Evolutionary conservation across 768 basidiomycete species (phyloP).

Genomic region (Amanita fuliginea): DNA sequence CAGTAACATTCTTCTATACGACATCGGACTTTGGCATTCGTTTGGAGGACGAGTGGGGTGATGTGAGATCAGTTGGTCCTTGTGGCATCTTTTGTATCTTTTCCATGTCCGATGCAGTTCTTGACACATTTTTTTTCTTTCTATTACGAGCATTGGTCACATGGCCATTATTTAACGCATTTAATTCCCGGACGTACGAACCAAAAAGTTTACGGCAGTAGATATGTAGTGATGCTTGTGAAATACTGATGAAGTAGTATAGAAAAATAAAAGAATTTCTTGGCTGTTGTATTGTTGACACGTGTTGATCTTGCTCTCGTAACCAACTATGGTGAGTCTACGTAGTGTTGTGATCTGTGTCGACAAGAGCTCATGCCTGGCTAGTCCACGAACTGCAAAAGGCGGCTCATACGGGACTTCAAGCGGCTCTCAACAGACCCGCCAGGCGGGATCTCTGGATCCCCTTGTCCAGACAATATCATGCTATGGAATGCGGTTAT

Average conservation of each 20-base stretch:
- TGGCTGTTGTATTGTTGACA: background rate
- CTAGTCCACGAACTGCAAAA: conserved; percentile 88
- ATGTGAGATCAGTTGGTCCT: background rate
- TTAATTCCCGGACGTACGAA: background rate
- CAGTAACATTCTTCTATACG: background rate
- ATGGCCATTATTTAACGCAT: conserved; percentile 2
- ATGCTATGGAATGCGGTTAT: conserved; percentile 99
- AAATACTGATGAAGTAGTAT: background rate
- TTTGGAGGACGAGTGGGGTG: background rate
- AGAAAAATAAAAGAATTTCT: background rate
- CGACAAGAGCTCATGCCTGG: background rate
- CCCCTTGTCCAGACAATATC: conserved; percentile 96
- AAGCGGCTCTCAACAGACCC: conserved; percentile 92
- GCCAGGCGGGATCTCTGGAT: conserved; percentile 92
- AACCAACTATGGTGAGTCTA: conserved; percentile 3
- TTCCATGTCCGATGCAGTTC: background rate
- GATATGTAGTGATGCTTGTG: background rate
- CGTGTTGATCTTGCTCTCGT: background rate
- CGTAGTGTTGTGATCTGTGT: background rate
- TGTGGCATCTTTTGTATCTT: background rate
- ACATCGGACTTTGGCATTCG: background rate
- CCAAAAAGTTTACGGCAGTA: background rate
- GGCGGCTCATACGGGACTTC: conserved; percentile 96
- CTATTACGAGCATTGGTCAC: background rate
- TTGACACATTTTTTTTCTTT: background rate